phyloP scores from a whole-genome alignment of 495 filamentous ascomycete species.

The Amorphotheca resinae region DNA sequence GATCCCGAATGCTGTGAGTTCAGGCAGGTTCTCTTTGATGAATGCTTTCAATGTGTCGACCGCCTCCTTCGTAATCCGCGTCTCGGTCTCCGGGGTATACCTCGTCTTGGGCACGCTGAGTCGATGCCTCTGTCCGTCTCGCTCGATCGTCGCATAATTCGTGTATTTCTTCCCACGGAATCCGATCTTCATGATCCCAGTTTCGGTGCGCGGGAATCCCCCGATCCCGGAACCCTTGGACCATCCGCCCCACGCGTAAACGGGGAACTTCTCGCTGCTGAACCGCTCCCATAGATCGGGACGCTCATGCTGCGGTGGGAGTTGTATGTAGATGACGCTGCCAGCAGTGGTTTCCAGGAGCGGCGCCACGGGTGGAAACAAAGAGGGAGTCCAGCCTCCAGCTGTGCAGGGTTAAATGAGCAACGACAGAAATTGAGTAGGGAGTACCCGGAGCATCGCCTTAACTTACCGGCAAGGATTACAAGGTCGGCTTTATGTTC shows the following conservation, averaged over 20 bases:
- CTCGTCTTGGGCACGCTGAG: slow-evolving; percentile 26
- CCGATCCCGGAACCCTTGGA: slow-evolving; percentile 28
- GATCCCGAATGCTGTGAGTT: too few species aligned
- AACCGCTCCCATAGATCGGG: slow-evolving; percentile 23
- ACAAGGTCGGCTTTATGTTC: neutral
- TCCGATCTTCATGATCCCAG: slow-evolving; percentile 32
- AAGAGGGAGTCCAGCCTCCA: slow-evolving; percentile 25
- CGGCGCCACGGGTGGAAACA: slow-evolving; percentile 23
- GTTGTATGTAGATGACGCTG: slow-evolving; percentile 25
- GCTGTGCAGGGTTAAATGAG: too few species aligned
- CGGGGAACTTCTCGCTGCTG: slow-evolving; percentile 26
- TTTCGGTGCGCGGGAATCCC: slow-evolving; percentile 27
- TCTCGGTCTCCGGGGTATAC: slow-evolving; percentile 22
- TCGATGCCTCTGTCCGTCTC: slow-evolving; percentile 24
- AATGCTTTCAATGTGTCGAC: slow-evolving; percentile 22
- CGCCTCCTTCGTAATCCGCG: neutral
- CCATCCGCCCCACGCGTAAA: too few species aligned
- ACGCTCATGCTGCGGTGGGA: slow-evolving; percentile 21
- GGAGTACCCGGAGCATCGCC: too few species aligned
- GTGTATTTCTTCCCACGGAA: slow-evolving; percentile 33
- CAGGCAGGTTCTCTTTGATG: slow-evolving; percentile 25
- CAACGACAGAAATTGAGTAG: too few species aligned
- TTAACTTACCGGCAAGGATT: too few species aligned
- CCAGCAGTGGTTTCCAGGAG: slow-evolving; percentile 34
- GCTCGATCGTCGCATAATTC: slow-evolving; percentile 24